phyloP scores from a whole-genome alignment of 495 filamentous ascomycete genomes.

The Pseudoneurospora amorphoporcata region DNA sequence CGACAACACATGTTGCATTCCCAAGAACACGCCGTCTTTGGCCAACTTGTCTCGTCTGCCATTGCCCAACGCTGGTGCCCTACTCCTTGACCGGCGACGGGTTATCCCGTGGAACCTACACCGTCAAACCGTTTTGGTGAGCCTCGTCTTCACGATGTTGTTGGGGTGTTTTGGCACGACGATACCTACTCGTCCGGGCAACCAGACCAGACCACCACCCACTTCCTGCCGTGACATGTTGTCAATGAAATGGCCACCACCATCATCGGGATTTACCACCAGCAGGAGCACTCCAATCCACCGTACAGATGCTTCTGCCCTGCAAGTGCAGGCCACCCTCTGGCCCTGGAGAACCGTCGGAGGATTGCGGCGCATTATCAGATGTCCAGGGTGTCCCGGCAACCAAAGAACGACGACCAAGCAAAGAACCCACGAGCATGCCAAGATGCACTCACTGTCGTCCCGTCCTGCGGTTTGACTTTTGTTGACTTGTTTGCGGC shows the following conservation, averaged over 20 bases:
- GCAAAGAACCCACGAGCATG: background rate
- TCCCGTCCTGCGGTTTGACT: background rate
- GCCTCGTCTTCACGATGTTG: background rate
- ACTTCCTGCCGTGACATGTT: background rate
- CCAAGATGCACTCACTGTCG: background rate
- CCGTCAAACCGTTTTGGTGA: background rate
- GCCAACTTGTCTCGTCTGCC: slow-evolving; percentile 5
- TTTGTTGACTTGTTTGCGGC: background rate
- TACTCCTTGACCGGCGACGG: slow-evolving; percentile 1
- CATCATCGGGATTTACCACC: background rate
- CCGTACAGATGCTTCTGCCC: background rate
- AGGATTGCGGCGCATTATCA: background rate
- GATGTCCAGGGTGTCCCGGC: background rate
- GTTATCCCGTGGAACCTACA: background rate
- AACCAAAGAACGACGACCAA: background rate
- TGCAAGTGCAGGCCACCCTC: background rate
- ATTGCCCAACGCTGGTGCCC: slow-evolving; percentile 21
- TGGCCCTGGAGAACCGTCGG: background rate
- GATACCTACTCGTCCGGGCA: background rate
- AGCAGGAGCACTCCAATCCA: background rate
- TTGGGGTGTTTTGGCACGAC: background rate
- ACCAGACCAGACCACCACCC: background rate
- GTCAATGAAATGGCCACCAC: background rate
- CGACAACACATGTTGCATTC: slow-evolving; percentile 13
- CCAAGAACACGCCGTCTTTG: background rate